Base-by-base conservation (phyloP, 768 basidiomycete genomes). In the Pleurotus ostreatus region DNA sequence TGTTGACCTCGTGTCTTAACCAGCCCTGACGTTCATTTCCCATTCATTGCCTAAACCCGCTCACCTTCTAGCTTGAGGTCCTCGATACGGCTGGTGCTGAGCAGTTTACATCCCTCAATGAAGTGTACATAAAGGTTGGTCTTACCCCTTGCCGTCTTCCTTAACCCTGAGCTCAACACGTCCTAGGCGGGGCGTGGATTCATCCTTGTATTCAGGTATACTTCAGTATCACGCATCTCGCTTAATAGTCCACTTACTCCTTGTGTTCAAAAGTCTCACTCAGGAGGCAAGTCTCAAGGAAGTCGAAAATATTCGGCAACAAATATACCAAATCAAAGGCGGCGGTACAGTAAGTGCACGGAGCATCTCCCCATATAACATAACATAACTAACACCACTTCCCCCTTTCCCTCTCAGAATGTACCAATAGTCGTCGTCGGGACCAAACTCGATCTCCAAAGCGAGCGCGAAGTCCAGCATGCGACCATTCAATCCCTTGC, bases 401-500 rank as follows among this genome's bases (percentile, higher is more conserved):
- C 30, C 22, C 46, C 46, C 41, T 38, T 60, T 23, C 20, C 25
- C 20, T 15, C 12, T 53, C 60, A 88, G 84, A 73, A 71, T 26
- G 72, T 92, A 16, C 93, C 92, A 7, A 89, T 94, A 60, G 88
- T 93, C 9, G 80, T 94, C 13, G 92, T 92, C 7, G 92, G 92
- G 43, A 93, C 92, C 26, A 92, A 93, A 67, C 75, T 88, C 41
- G 93, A 94, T 67, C 79, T 94, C 39, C 80, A 80, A 23, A 84
- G 80, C 57, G 92, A 94, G 68, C 81, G 93, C 30, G 89, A 93
- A 65, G 88, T 94, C 5, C 81, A 83, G 15, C 75, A 78, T 46
- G 73, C 66, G 41, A 82, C 81, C 0, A 87, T 92, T 34, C 81
- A 86, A 63, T 71, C 80, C 8, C 79, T 90, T 9, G 81, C 86